Conservation (phyloP, 192 early-diverging fungal species). For the Coemansia sp. region DNA sequence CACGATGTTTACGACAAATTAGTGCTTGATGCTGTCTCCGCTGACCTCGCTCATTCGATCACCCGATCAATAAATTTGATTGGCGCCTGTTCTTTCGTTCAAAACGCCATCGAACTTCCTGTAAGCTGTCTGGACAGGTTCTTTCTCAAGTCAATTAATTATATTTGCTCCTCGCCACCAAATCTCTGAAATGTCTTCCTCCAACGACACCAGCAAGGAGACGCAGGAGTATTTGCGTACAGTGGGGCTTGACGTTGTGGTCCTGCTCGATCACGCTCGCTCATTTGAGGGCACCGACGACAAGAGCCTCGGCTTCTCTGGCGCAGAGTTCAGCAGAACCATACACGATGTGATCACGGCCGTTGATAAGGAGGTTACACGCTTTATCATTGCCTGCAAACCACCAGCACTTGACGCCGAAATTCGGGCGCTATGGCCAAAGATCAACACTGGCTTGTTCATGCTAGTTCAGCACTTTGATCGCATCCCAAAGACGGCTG, state of each 20-base stretch:
- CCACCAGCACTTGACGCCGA: slow-evolving; percentile 35
- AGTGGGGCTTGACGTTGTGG: slow-evolving; percentile 17
- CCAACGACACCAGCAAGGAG: slow-evolving; percentile 13
- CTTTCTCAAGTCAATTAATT: no score
- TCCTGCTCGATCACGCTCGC: slow-evolving; percentile 25
- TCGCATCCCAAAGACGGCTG: slow-evolving; percentile 31
- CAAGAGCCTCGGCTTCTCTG: slow-evolving; percentile 11
- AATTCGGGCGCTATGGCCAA: slow-evolving; percentile 33
- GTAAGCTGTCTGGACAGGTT: no score
- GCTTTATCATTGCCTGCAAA: slow-evolving; percentile 45
- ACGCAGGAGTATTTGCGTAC: slow-evolving; percentile 33
- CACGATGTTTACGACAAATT: not conserved
- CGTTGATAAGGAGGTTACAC: slow-evolving; percentile 44
- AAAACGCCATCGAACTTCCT: no score
- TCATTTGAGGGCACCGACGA: slow-evolving; percentile 25
- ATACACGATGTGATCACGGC: slow-evolving; percentile 26
- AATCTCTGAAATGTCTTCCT: not conserved
- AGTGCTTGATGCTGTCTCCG: not conserved
- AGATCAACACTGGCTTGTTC: slow-evolving; percentile 45
- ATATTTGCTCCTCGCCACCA: no score
- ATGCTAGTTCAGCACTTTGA: slow-evolving; percentile 32
- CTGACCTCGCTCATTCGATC: not conserved
- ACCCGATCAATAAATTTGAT: not conserved
- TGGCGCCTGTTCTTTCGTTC: no score
- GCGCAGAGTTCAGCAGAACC: slow-evolving; percentile 13